Evolutionary conservation across 208 protist genomes (phyloP).

Genomic region (Porcisia hertigi): DNA sequence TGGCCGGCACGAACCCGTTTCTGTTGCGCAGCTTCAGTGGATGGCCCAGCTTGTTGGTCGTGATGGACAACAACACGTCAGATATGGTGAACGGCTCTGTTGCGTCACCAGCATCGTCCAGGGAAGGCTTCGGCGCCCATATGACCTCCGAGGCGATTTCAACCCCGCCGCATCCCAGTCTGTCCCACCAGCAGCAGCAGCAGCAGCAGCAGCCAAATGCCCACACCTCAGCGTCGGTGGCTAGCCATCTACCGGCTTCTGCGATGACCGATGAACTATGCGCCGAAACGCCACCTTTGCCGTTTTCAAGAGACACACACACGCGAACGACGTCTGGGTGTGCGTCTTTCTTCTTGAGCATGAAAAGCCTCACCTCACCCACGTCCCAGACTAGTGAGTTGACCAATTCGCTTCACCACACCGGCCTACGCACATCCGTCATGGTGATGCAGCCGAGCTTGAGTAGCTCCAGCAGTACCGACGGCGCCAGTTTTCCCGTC

Average conservation of each 20-base stretch:
- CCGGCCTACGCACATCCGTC: neutral
- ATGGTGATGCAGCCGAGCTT: constrained; percentile 2
- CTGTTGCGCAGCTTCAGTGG: constrained; percentile 78
- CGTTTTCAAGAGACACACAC: neutral
- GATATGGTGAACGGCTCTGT: constrained; percentile 26
- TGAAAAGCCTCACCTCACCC: constrained; percentile 1
- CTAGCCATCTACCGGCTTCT: neutral
- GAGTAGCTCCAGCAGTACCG: neutral
- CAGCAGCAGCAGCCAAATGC: neutral
- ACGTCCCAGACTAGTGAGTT: neutral
- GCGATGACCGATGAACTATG: constrained; percentile 14
- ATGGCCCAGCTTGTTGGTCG: constrained; percentile 68
- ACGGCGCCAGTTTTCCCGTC: neutral
- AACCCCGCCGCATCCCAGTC: neutral
- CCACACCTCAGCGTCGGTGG: neutral
- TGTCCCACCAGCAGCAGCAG: neutral
- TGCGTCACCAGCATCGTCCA: constrained; percentile 10
- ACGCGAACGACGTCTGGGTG: neutral
- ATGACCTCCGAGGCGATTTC: neutral
- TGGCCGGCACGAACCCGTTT: constrained; percentile 83
- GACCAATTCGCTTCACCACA: neutral
- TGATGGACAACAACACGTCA: constrained; percentile 55
- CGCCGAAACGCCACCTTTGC: constrained; percentile 3
- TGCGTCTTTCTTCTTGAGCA: neutral
- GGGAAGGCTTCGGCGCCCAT: neutral